Conservation (phyloP, 345 rosid species). For the Lepidium africanum region DNA sequence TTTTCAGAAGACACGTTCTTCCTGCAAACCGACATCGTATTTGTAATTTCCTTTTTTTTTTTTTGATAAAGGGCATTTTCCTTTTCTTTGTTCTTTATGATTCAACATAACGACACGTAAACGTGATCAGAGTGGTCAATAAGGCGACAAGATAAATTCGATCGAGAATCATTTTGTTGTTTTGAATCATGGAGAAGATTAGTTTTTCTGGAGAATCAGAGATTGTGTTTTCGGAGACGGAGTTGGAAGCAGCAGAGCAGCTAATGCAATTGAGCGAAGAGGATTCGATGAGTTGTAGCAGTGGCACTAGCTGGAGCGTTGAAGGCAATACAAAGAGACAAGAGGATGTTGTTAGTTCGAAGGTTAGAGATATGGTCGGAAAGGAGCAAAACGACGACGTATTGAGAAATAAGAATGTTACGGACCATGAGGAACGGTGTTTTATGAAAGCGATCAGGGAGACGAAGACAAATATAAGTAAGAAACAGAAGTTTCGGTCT, state of each 20-base stretch:
- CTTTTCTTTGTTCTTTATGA: background rate
- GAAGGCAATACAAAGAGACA: constrained; percentile 12
- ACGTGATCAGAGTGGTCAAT: constrained; percentile 6
- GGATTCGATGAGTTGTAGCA: constrained; percentile 22
- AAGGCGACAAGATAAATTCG: background rate
- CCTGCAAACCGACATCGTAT: constrained; percentile 18
- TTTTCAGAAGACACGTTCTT: constrained; percentile 7
- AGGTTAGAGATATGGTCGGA: background rate
- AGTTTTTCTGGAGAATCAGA: background rate
- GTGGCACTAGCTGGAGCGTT: constrained; percentile 1
- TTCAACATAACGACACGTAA: constrained; percentile 6
- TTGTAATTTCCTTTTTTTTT: background rate
- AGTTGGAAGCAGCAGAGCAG: constrained; percentile 22
- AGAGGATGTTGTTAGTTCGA: constrained; percentile 4
- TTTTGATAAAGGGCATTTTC: no score
- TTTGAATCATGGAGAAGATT: background rate
- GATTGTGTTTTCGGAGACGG: constrained; percentile 11
- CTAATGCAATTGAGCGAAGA: constrained; percentile 24
- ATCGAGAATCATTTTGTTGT: background rate
- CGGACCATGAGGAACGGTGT: background rate
- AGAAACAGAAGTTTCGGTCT: constrained; percentile 21
- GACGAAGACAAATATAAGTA: background rate
- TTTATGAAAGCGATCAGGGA: background rate
- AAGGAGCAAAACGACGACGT: background rate
- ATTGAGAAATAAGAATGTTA: background rate